A percentile compares a stretch with the other conserved stretches of the same genome.
Evolutionary conservation across 805 yeast genomes (phyloP).

Genomic region (Hagleromyces aurorensis): DNA sequence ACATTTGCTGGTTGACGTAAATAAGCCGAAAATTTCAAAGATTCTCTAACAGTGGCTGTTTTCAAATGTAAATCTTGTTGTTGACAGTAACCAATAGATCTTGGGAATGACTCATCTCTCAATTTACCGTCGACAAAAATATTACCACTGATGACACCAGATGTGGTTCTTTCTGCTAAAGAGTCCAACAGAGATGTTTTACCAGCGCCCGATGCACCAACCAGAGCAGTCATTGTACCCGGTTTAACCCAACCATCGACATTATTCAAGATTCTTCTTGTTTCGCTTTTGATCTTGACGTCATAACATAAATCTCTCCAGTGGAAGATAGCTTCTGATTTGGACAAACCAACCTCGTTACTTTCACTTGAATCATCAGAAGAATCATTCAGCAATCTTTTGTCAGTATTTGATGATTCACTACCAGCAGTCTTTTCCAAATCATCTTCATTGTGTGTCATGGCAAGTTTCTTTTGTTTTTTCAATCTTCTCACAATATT

Average conservation of each 20-base stretch:
- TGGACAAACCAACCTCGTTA: slow-evolving; percentile 27
- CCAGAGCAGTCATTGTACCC: slow-evolving; percentile 69
- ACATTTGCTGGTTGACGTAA: slow-evolving; percentile 54
- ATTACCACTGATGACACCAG: slow-evolving; percentile 65
- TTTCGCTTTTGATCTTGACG: slow-evolving; percentile 52
- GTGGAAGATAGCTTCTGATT: slow-evolving; percentile 50
- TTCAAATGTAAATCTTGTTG: slow-evolving; percentile 68
- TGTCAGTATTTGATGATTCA: slow-evolving; percentile 15
- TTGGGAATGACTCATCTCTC: slow-evolving; percentile 50
- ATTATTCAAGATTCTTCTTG: slow-evolving; percentile 50
- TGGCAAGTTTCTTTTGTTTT: slow-evolving; percentile 31
- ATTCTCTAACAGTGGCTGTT: slow-evolving; percentile 65
- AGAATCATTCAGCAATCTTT: slow-evolving; percentile 20
- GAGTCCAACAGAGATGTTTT: slow-evolving; percentile 67
- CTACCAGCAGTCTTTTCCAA: slow-evolving; percentile 17
- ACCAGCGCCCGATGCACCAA: slow-evolving; percentile 81
- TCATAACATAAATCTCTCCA: slow-evolving; percentile 74
- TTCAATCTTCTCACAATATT: slow-evolving; percentile 40
- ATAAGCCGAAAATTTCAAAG: slow-evolving; percentile 56
- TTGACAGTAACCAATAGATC: slow-evolving; percentile 66
- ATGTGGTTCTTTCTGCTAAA: slow-evolving; percentile 59
- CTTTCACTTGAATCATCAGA: slow-evolving; percentile 8
- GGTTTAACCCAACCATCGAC: slow-evolving; percentile 83
- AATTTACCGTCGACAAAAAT: slow-evolving; percentile 57
- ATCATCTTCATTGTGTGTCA: slow-evolving; percentile 22